Conservation (phyloP, 2,329 filamentous ascomycete genomes). For the Fusarium redolens region DNA sequence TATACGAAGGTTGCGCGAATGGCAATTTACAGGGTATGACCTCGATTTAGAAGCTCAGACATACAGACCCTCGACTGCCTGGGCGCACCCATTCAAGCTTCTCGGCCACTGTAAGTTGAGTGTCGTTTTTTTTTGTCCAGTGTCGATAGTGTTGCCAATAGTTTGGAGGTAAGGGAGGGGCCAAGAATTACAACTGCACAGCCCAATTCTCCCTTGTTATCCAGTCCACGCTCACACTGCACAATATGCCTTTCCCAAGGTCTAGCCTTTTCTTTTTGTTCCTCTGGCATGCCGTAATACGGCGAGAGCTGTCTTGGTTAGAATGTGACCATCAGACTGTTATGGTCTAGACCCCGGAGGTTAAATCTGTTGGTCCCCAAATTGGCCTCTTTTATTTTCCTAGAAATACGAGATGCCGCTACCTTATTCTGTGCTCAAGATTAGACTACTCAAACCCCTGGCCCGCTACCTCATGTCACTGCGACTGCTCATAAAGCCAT, state of each 20-base stretch:
- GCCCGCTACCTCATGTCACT: neutral
- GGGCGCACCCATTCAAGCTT: slow-evolving; percentile 18
- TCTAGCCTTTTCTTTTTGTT: neutral
- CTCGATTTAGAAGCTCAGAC: slow-evolving; percentile 30
- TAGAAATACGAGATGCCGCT: slow-evolving; percentile 22
- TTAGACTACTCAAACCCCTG: neutral
- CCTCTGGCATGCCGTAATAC: neutral
- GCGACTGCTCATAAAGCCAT: neutral
- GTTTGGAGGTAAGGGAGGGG: neutral
- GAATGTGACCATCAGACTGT: neutral
- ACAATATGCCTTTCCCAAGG: neutral
- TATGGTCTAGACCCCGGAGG: slow-evolving; percentile 14
- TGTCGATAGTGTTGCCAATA: slow-evolving; percentile 15
- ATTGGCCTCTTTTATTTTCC: slow-evolving; percentile 8
- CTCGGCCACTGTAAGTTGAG: slow-evolving; percentile 12
- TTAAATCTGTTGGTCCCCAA: slow-evolving; percentile 2
- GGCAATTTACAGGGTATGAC: slow-evolving; percentile 17
- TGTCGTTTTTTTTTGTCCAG: neutral
- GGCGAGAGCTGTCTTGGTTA: neutral
- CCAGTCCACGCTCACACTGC: neutral
- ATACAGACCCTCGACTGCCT: slow-evolving; percentile 2
- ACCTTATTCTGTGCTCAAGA: neutral
- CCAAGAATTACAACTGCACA: neutral
- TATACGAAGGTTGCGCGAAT: slow-evolving; percentile 7
- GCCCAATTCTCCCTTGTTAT: neutral